Evolutionary conservation across 2,329 filamentous ascomycete species (phyloP).

Genomic region (Botrytis fragariae): DNA sequence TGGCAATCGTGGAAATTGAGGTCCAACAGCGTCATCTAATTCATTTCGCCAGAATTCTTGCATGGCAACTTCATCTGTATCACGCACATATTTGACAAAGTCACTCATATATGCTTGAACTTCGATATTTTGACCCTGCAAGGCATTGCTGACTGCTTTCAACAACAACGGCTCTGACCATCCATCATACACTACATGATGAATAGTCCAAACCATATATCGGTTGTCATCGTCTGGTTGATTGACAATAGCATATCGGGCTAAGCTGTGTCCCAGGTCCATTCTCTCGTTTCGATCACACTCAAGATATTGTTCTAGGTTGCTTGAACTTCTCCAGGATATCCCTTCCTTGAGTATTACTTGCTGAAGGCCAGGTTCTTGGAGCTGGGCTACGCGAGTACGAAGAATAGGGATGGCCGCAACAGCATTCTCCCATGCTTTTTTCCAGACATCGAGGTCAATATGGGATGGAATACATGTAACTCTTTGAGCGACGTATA

Average conservation of each 20-base stretch:
- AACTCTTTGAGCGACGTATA: constrained; percentile 11
- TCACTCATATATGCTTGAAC: constrained; percentile 43
- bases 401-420: constrained; percentile 38
- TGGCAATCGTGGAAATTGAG: constrained; percentile 50
- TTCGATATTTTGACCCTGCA: constrained; percentile 26
- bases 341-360: constrained; percentile 29
- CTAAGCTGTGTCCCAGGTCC: constrained; percentile 32
- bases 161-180: constrained; percentile 45
- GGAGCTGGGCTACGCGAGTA: constrained; percentile 38
- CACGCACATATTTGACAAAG: constrained; percentile 49
- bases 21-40: constrained; percentile 45
- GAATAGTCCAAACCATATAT: constrained; percentile 53
- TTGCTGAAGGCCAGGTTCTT: constrained; percentile 34
- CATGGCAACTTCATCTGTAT: constrained; percentile 37
- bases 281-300: constrained; percentile 30
- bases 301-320: constrained; percentile 31
- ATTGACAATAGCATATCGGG: constrained; percentile 29
- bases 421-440: constrained; percentile 37
- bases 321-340: constrained; percentile 25
- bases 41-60: constrained; percentile 49
- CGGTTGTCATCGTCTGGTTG: constrained; percentile 28
- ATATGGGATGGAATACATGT: constrained; percentile 30
- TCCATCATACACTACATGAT: constrained; percentile 57
- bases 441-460: constrained; percentile 29
- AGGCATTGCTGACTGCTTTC: constrained; percentile 32